Evolutionary conservation across 2,329 filamentous ascomycete species (phyloP), one percentile per base, ranked within the genome.

Genomic region (Nothophaeocryptopus gaeumannii): DNA sequence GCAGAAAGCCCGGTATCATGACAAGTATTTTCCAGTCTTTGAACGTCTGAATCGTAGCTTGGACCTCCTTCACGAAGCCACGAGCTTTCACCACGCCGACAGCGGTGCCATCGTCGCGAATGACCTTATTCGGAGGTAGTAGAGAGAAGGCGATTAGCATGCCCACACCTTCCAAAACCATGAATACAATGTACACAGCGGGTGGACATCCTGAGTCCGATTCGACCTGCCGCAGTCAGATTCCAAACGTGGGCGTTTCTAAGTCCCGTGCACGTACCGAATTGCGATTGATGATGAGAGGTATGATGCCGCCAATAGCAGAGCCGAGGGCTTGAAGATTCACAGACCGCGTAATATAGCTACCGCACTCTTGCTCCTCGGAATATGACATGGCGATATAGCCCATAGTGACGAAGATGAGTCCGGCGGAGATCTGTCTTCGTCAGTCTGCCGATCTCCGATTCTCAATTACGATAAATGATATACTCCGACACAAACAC

Each of bases 331-430:
- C 66, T 29, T 66, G 61, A 3, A 67, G 58, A 43, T 66, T 67
- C 15, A 64, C 53, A 14, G 56, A 58, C 9, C 62, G 63, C 8
- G 64, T 62, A 38, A 66, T 62, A 40, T 59, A 69, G 9, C 48
- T 51, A 1, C 66, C 65, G 43, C 63, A 63, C 15, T 69, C 63
- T 9, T 58, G 50, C 43, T 69, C 67, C 35, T 69, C 67, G 2
- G 67, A 59, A 37, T 69, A 69, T 0, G 66, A 60, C 16, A 60
- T 63, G 11, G 63, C 57, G 40, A 69, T 64, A 29, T 65, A 69
- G 1, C 66, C 66, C 20, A 59, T 62, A 1, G 61, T 63, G 14
- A 67, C 58, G 51, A 67, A 68, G 9, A 68, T 55, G 34, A 66
- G 52, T 9, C 65, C 63, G 2, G 64, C 61, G 8, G 55, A 58